These are phyloP conservation scores for Rhizoclosmatium sp. DNA, from an alignment of 192 early-diverging fungal species.

Conservation along the genomic window DNA sequence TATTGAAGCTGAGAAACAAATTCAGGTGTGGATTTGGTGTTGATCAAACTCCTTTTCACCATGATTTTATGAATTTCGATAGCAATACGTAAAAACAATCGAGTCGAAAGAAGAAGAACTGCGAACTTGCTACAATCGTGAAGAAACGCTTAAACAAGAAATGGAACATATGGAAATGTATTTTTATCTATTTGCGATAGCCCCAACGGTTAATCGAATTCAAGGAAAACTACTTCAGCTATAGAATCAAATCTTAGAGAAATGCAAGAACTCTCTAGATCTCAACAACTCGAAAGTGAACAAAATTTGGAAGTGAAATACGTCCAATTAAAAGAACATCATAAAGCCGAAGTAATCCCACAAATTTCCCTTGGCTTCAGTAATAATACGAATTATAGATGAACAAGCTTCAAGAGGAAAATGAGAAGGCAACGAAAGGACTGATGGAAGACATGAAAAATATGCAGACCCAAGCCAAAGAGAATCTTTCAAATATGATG, in stretches of 20 bases:
- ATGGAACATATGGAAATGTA: constrained; percentile 15
- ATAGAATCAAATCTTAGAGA: constrained; percentile 4
- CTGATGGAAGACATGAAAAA: constrained; percentile 24
- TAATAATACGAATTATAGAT: constrained; percentile 31
- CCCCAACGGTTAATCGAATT: background rate
- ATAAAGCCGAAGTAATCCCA: constrained; percentile 22
- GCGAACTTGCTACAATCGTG: constrained; percentile 8
- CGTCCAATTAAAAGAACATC: constrained; percentile 6
- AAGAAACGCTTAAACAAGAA: constrained; percentile 29
- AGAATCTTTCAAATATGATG: constrained; percentile 24
- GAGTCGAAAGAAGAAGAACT: constrained; percentile 31
- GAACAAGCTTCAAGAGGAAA: constrained; percentile 15
- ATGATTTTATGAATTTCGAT: background rate
- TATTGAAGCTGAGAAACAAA: constrained; percentile 46
- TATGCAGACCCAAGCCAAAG: constrained; percentile 9
- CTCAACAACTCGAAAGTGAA: constrained; percentile 27
- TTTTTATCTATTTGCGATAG: background rate
- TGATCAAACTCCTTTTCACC: background rate
- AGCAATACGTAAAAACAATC: constrained; percentile 48
- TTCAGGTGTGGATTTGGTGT: constrained; percentile 38
- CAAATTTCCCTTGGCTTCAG: background rate
- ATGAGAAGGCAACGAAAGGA: constrained; percentile 22
- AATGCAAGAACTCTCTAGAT: constrained; percentile 12
- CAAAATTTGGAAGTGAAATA: background rate
- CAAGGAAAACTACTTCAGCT: background rate